Percentiles rank a stretch among this genome's conserved stretches.
These are phyloP conservation scores for Niebla homalea DNA, from an alignment of 495 filamentous ascomycete genomes.

Conservation along the genomic window DNA sequence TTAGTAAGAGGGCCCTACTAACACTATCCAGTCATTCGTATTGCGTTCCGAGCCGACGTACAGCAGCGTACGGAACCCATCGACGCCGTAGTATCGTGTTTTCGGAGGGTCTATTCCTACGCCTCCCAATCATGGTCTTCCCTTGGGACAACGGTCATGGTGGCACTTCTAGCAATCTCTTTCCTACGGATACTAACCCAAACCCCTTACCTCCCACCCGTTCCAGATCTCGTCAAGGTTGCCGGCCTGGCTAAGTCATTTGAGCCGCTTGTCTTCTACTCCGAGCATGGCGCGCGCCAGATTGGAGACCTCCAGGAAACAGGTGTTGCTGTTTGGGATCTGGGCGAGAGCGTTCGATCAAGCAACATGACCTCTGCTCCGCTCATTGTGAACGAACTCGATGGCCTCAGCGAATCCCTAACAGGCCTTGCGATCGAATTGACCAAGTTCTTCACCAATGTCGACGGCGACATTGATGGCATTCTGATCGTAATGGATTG, in stretches of 20 bases:
- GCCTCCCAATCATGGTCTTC: constrained; percentile 54
- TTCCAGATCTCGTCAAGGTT: constrained; percentile 81
- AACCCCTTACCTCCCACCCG: constrained; percentile 50
- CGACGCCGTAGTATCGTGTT: constrained; percentile 52
- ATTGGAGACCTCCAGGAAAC: constrained; percentile 79
- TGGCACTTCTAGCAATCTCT: constrained; percentile 43
- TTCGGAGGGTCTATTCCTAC: constrained; percentile 41
- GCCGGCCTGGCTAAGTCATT: constrained; percentile 77
- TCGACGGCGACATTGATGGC: constrained; percentile 82
- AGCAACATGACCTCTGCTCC: constrained; percentile 81
- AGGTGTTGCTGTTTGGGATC: constrained; percentile 81
- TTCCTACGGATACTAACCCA: constrained; percentile 53
- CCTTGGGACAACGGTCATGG: constrained; percentile 39
- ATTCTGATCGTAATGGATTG: constrained; percentile 92
- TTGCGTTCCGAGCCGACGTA: constrained; percentile 72
- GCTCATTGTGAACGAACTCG: constrained; percentile 70
- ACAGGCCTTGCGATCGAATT: constrained; percentile 70
- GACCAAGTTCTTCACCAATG: constrained; percentile 78
- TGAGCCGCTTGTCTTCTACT: constrained; percentile 84
- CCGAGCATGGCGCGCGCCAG: constrained; percentile 72
- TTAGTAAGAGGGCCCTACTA: constrained; percentile 1
- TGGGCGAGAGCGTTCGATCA: constrained; percentile 74
- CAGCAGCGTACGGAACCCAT: constrained; percentile 77
- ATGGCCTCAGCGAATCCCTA: constrained; percentile 67
- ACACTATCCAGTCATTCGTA: constrained; percentile 60